Base-by-base conservation (phyloP, 371 early-diverging fungal species). In the Dinochytrium kinnereticum region DNA sequence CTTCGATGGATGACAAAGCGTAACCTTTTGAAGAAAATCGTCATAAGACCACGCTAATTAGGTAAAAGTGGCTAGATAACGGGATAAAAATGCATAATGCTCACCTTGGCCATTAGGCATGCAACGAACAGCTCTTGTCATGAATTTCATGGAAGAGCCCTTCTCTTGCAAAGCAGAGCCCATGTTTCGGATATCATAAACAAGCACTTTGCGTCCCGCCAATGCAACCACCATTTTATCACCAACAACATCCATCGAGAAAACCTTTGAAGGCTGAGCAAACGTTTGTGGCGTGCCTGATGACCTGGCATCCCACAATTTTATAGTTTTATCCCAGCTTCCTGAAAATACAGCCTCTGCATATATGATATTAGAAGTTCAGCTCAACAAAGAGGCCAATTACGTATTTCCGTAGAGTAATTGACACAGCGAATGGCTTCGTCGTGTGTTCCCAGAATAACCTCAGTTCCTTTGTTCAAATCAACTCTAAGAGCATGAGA, bases 1-100 rank as follows among this genome's bases (percentile, higher is more conserved):
- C 98, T 80, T 98, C 98, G 61, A 97, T 94, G 1, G 96, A 96
- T 64, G 91, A 86, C 34, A 88, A 88, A 2, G 92, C 96, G 86
- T 91, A 97, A 17, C 94, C 91, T 80, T 39, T 19, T 13, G 24
- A 24, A n/a, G n/a, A n/a, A n/a, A n/a, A n/a, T n/a, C n/a, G n/a
- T n/a, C n/a, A n/a, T n/a, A n/a, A n/a, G n/a, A n/a, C n/a, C n/a
- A n/a, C n/a, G n/a, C n/a, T n/a, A n/a, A n/a, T n/a, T n/a, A n/a
- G n/a, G n/a, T n/a, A n/a, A n/a, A n/a, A n/a, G n/a, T n/a, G n/a
- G n/a, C n/a, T n/a, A n/a, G n/a, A n/a, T n/a, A n/a, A n/a, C n/a
- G n/a, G n/a, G n/a, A n/a, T n/a, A n/a, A n/a, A n/a, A n/a, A n/a
- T n/a, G n/a, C n/a, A n/a, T n/a, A n/a, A n/a, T n/a, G n/a, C n/a